Base-by-base conservation (phyloP, 31 red algal genomes). In the Endocladia muricata region DNA sequence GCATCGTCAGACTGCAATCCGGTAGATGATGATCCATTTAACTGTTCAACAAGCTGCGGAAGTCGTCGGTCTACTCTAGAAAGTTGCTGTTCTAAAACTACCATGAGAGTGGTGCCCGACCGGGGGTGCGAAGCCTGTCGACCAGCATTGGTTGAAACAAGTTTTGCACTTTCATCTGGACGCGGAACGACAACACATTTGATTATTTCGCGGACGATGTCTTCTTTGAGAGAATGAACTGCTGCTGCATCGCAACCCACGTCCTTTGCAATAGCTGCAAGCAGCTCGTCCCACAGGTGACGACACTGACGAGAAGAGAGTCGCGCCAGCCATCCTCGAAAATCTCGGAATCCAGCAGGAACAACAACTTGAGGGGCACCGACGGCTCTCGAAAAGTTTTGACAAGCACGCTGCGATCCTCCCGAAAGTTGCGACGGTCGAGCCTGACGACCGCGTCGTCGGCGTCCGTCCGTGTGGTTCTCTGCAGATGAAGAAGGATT, bases 81-180 rank as follows among this genome's bases (percentile, higher is more conserved):
- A 5, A 83, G 30, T 29, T 83, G 79, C 28, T 73, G 65, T 38
- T 83, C 79, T 42, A 83, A 54, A 1, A 83, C 55, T 19, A 61
- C 41, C 68, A 83, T 73, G 1, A 83, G 40, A 32, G 79, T 83
- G 52, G 67, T 72, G 32, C 79, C 79, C 3, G 67, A 73, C 22
- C 68, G 48, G 34, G 79, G 79, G 5, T 37, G 31, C 28, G 35
- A 33, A 25, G 67, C 48, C 68, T 83, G 79, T 1, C 79, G 32
- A 11, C 79, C 79, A 21, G 79, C 79, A 35, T 81, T 81, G 31
- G 77, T 81, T 47, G 63, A 70, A 2, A 81, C 77, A 17, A 81
- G 62, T 51, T 83, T 83, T 6, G 79, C 48, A 32, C 79, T 83
- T 36, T 83, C 79, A 29, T 83, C 67, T 4, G 66, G 34, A 0